Evolutionary conservation across 2,329 filamentous ascomycete species (phyloP).

Genomic region (Clathrospora elynae): DNA sequence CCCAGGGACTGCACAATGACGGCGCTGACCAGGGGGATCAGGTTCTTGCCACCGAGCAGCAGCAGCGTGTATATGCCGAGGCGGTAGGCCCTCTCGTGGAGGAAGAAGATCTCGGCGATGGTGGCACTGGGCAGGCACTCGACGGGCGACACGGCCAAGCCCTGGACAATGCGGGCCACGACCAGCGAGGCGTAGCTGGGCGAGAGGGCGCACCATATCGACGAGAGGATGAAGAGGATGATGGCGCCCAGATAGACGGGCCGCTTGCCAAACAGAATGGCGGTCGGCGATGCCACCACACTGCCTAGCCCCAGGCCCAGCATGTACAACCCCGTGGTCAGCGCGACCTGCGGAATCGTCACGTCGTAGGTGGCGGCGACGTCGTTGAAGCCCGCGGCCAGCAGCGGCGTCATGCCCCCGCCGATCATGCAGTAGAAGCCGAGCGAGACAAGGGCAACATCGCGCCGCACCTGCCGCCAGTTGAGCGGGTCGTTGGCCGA

Average conservation of each 20-base stretch:
- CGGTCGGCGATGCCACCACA: conserved; percentile 84
- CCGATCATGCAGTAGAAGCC: conserved; percentile 94
- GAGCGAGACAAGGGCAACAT: conserved; percentile 77
- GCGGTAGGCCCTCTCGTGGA: conserved; percentile 90
- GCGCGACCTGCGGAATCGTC: conserved; percentile 71
- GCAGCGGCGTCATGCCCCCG: conserved; percentile 86
- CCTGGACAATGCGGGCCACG: conserved; percentile 82
- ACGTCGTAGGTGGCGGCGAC: conserved; percentile 72
- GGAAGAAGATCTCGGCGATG: conserved; percentile 94
- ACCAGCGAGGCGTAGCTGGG: conserved; percentile 80
- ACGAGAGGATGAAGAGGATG: conserved; percentile 75
- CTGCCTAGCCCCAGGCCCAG: conserved; percentile 86
- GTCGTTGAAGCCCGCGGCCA: conserved; percentile 87
- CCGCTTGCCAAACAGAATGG: conserved; percentile 87
- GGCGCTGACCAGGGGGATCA: conserved; percentile 85
- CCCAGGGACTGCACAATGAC: conserved; percentile 75
- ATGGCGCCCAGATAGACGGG: conserved; percentile 84
- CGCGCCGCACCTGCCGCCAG: conserved; percentile 82
- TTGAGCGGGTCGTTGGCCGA: conserved; percentile 90
- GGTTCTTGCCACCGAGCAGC: conserved; percentile 86
- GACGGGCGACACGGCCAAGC: conserved; percentile 84
- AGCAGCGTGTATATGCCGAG: conserved; percentile 92
- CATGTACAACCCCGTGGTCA: conserved; percentile 94
- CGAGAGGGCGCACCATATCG: conserved; percentile 85
- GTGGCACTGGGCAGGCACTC: conserved; percentile 93